phyloP scores from a whole-genome alignment of 305 asterid genomes.

The Fraxinus angustifolia region DNA sequence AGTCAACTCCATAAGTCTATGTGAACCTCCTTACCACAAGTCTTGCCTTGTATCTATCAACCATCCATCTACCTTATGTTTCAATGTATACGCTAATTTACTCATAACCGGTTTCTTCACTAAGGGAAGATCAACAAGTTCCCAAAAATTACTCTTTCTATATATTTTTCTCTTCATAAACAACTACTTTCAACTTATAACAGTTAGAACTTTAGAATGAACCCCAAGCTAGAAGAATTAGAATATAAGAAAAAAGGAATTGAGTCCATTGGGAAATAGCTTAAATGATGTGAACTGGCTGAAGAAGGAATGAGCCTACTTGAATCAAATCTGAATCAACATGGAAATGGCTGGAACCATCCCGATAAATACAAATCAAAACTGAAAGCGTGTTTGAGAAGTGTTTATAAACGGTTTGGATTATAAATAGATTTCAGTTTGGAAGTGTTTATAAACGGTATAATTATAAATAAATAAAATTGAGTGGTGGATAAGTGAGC shows the following conservation, averaged over 20 bases:
- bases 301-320: background rate
- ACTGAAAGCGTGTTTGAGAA: background rate
- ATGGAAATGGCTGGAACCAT: background rate
- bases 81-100: background rate
- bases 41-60: background rate
- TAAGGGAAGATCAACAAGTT: background rate
- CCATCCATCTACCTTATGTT: background rate
- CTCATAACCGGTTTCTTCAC: background rate
- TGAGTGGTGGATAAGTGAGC: background rate
- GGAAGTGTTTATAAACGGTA: background rate
- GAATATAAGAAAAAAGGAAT: background rate
- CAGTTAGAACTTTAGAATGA: background rate
- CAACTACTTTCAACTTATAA: background rate
- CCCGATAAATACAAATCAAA: background rate
- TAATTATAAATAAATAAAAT: background rate
- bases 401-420: background rate
- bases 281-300: background rate
- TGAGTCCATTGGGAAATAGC: background rate
- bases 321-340: background rate
- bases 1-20: background rate
- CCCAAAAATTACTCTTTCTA: background rate
- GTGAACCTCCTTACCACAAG: background rate
- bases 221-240: background rate
- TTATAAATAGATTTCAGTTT: background rate
- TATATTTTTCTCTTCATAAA: background rate